Evolutionary conservation across 352 stramenopile genomes (phyloP), one percentile per base, ranked within the genome.

Genomic region (Globisporangium nagaii): DNA sequence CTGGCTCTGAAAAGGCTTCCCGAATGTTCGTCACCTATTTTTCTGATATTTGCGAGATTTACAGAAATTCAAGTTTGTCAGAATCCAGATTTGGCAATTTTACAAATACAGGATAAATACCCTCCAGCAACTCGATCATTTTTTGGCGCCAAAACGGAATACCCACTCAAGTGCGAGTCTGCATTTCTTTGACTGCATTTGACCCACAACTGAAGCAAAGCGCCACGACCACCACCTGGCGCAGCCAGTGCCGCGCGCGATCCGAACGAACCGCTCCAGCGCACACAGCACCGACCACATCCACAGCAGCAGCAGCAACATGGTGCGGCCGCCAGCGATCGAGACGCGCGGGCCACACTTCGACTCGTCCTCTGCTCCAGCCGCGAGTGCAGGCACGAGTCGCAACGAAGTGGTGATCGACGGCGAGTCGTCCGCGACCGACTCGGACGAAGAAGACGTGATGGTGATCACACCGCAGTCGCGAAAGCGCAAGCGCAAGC

Each of bases 341-440:
- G 15, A 22, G 42, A 49, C 25, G 25, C 42, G 24, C 25, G 41
- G 24, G 6, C 15, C 41, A 24, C 24, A 31, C 24, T 48, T 48
- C 8, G 17, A 24, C 42, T 35, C 42, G 4, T 5, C 42, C 22
- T 28, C 20, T 12, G 12, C 40, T 22, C 8, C 25, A 7, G 25
- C 42, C 2, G 15, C 15, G 19, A 20, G 15, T 30, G 66, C 6
- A 4, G 39, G n/a, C 36, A 25, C 40, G 10, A 49, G 36, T 22
- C 22, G 45, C 25, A 43, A 85, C 27, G 77, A 90, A 71, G 75
- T 88, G 54, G 66, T 87, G 63, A 90, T 88, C 62, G 78, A 91
- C 32, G 73, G 68, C 45, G 74, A 91, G 55, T 85, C 75, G 42
- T 68, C 63, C 1, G 49, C 30, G 24, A 75, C 74, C 2, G 68